Conservation (phyloP, 129 eudicot genomes). For the Chrysanthemum lavandulifolium region DNA sequence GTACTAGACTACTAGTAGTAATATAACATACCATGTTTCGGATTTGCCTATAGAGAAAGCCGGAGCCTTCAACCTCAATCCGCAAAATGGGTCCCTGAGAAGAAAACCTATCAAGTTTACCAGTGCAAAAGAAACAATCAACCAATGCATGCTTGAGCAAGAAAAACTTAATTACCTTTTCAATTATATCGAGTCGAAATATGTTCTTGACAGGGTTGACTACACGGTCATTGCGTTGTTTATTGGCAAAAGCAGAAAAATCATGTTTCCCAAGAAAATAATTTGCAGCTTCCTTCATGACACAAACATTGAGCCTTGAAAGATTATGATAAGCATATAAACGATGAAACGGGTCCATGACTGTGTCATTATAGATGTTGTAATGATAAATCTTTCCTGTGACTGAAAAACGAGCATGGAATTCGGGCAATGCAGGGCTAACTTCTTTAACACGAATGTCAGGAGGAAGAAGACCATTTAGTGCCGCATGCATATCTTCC, state of each 20-base stretch:
- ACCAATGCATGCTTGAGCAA: neutral
- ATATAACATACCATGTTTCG: slow-evolving; percentile 69
- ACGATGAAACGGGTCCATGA: slow-evolving; percentile 87
- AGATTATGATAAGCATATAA: slow-evolving; percentile 67
- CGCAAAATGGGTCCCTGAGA: slow-evolving; percentile 72
- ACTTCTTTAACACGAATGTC: slow-evolving; percentile 71
- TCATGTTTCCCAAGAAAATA: slow-evolving; percentile 77
- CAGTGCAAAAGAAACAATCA: neutral
- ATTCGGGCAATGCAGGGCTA: slow-evolving; percentile 71
- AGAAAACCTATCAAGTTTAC: neutral
- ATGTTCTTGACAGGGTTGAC: slow-evolving; percentile 73
- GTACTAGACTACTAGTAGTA: too few relatives aligned
- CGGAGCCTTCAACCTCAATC: slow-evolving; percentile 91
- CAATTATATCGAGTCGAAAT: slow-evolving; percentile 60
- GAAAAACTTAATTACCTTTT: slow-evolving; percentile 45
- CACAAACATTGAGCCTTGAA: slow-evolving; percentile 62
- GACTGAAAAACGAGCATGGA: slow-evolving; percentile 92
- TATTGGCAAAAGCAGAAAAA: slow-evolving; percentile 80
- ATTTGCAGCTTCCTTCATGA: slow-evolving; percentile 69
- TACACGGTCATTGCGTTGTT: slow-evolving; percentile 58
- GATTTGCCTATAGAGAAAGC: slow-evolving; percentile 83
- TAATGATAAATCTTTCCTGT: slow-evolving; percentile 73
- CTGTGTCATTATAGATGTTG: slow-evolving; percentile 61
- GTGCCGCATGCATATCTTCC: slow-evolving; percentile 60
- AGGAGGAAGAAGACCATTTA: slow-evolving; percentile 87